Evolutionary conservation across 2,329 filamentous ascomycete genomes (phyloP), one percentile per base, ranked within the genome.

Genomic region (Paracoccidioides brasiliensis): DNA sequence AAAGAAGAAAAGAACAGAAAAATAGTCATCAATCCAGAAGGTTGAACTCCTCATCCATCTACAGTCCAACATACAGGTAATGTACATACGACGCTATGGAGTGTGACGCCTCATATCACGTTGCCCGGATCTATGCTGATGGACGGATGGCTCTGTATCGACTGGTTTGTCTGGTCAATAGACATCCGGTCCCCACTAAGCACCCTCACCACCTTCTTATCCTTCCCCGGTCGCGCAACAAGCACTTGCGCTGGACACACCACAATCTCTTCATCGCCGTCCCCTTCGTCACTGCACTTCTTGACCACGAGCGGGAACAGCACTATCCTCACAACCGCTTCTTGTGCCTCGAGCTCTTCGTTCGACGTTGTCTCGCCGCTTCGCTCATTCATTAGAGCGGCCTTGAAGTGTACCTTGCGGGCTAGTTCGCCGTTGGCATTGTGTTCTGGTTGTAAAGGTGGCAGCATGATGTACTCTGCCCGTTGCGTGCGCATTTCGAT

Each of bases 401-500:
- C 86, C 66, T 95, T 95, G 80, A 98, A 98, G 57, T 83, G 80
- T 8, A 97, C 88, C 56, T 90, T 91, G 55, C 88, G 86, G 14
- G 85, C 80, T 7, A 98, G 80, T 66, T 97, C 91, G 63, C 93
- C 93, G 60, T 93, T 89, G 63, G 84, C 85, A 70, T 97, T 90
- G 71, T 95, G 97, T 70, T 96, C 90, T 28, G 93, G 93, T 70
- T 93, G 88, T 55, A 95, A 78, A 4, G 93, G 93, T 33, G 93
- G 91, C 15, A 97, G 83, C 91, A 98, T 98, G 76, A 95, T 93
- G 75, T 95, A 98, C 74, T 97, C 93, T 41, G 93, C 90, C 57
- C 89, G 84, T 70, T 98, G 93, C 14, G 86, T 94, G 68, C 93
- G 90, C 93, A 98, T 98, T 74, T 96, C 90, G 61, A 98, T 84